phyloP scores from a whole-genome alignment of 345 rosid species.

The Cardiospermum halicacabum region DNA sequence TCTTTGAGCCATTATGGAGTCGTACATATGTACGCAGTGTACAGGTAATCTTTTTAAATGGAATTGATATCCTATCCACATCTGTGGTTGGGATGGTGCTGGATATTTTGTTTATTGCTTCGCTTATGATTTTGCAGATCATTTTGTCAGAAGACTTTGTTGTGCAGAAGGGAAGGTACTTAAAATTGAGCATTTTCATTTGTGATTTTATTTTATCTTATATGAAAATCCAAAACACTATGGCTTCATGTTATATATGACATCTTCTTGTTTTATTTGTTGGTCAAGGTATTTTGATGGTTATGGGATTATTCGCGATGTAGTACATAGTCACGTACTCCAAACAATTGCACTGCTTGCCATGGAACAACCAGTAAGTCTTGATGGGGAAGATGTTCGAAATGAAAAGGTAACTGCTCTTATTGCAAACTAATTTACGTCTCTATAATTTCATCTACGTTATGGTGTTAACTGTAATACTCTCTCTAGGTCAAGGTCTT shows the following conservation, averaged over 20 bases:
- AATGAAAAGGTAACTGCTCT: slow-evolving; percentile 55
- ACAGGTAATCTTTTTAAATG: slow-evolving; percentile 35
- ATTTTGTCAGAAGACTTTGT: slow-evolving; percentile 55
- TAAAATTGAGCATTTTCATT: neutral
- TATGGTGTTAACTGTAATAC: slow-evolving; percentile 1
- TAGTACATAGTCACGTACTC: slow-evolving; percentile 70
- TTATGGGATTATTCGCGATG: slow-evolving; percentile 70
- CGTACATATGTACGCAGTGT: slow-evolving; percentile 55
- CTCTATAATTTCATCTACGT: neutral
- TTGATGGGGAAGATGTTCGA: slow-evolving; percentile 76
- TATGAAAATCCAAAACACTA: too few species aligned
- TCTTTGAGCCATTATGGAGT: slow-evolving; percentile 78
- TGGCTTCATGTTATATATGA: neutral
- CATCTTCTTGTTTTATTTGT: neutral
- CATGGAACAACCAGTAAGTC: slow-evolving; percentile 82
- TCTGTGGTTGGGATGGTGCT: slow-evolving; percentile 7
- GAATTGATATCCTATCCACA: neutral
- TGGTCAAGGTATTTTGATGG: slow-evolving; percentile 63
- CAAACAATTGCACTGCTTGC: slow-evolving; percentile 76
- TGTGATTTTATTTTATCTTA: too few species aligned
- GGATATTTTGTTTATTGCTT: slow-evolving; percentile 14
- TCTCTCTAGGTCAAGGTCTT: slow-evolving; percentile 65
- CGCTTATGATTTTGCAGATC: slow-evolving; percentile 38
- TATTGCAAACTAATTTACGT: neutral
- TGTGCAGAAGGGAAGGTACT: slow-evolving; percentile 45